Base-by-base conservation (phyloP, 139 green algal species). In the Haematococcus sp. region DNA sequence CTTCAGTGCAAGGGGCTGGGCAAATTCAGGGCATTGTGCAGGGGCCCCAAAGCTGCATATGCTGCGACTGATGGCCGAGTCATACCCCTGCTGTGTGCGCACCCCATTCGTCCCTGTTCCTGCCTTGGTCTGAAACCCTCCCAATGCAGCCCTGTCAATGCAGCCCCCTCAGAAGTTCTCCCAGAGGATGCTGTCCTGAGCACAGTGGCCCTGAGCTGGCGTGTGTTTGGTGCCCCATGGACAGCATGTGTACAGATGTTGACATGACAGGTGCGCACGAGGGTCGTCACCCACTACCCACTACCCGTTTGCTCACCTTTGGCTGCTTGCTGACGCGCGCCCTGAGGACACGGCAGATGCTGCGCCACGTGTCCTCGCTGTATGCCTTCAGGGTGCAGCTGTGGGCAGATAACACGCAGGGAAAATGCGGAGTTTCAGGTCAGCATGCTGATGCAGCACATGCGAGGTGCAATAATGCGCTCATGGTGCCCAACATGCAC, bases 301-400 rank as follows among this genome's bases (percentile, higher is more conserved):
- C 9, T 61, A 13, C 58, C 5, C 19, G 9, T 30, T 5, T 5
- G 4, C 35, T 28, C 28, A 94, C 69, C 30, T 74, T 85, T 1
- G 92, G 92, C 73, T 93, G 77, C 25, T 69, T 64, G 4, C 82
- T 78, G 33, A 97, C 74, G 15, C 73, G 54, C 64, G 78, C 83
- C 7, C 83, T 77, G 32, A 97, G 81, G 20, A 84, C 59, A 13
- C 90, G 59, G 23, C 83, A 63, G 20, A 91, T 68, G 25, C 64
- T 79, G 19, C 49, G 65, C 25, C 75, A 85, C 0, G 84, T 72
- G 9, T 90, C 86, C 11, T 92, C 84, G 40, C 79, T 80, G 27
- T 63, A 76, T 1, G 67, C 58, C 22, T 77, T 80, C 27, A 44
- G 44, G 1, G 44, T 63, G 27, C 44, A 61, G 16, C 40, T 61